Evolutionary conservation across 2,329 filamentous ascomycete genomes (phyloP).

Genomic region (Diaporthe vexans): DNA sequence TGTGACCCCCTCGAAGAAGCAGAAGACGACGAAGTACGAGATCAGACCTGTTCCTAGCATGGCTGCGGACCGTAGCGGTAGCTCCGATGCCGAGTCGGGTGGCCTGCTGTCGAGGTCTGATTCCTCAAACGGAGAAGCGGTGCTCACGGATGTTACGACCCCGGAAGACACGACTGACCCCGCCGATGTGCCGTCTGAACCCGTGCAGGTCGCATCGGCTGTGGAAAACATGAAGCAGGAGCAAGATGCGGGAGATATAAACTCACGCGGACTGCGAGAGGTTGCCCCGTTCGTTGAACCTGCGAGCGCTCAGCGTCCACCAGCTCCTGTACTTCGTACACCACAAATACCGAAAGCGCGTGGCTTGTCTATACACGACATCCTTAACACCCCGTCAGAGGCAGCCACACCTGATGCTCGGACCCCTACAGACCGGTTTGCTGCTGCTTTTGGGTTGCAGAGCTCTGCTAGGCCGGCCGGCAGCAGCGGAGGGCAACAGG

Average conservation of each 20-base stretch:
- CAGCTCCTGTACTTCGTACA: constrained; percentile 43
- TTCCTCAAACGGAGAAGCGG: constrained; percentile 49
- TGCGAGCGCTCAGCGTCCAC: background rate
- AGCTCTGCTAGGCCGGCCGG: background rate
- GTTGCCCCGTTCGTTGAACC: constrained; percentile 34
- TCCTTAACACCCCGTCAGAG: constrained; percentile 37
- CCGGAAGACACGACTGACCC: constrained; percentile 63
- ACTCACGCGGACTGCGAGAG: constrained; percentile 41
- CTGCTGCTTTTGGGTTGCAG: constrained; percentile 28
- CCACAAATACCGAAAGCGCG: constrained; percentile 24
- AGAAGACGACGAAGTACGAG: constrained; percentile 55
- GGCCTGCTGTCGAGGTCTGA: constrained; percentile 51
- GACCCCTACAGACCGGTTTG: constrained; percentile 31
- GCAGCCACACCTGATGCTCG: constrained; percentile 29
- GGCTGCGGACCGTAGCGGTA: constrained; percentile 53
- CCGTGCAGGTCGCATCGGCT: constrained; percentile 49
- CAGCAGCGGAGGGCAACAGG: background rate
- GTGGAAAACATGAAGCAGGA: constrained; percentile 51
- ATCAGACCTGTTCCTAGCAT: constrained; percentile 47
- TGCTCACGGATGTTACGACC: constrained; percentile 62
- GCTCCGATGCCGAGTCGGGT: constrained; percentile 53
- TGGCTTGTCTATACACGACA: constrained; percentile 39
- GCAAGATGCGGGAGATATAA: constrained; percentile 46
- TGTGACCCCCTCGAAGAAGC: constrained; percentile 67
- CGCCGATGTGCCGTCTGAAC: constrained; percentile 52